Base-by-base conservation (phyloP, 2,329 filamentous ascomycete genomes). In the Alternaria angustiovoidea region DNA sequence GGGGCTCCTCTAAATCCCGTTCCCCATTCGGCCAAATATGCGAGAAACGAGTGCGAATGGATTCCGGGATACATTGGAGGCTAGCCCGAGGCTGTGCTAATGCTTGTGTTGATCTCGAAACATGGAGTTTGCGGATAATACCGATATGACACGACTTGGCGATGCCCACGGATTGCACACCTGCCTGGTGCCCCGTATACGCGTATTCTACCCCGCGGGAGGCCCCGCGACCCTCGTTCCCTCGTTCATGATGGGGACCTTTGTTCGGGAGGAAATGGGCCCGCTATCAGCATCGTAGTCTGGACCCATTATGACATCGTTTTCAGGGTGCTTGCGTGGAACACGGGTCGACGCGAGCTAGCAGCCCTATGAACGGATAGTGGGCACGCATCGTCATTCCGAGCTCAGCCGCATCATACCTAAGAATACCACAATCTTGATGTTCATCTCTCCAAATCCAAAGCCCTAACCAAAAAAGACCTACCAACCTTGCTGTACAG, bases 361-460 rank as follows among this genome's bases (percentile, higher is more conserved):
- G 20, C 46, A 59, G 56, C 63, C 56, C 58, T 65, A 65, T 46
- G 48, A 24, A 57, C 34, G 38, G 49, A 12, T 22, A 38, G 47
- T 41, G 43, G 51, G 42, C 46, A 57, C 47, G 36, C 54, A 66
- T 57, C 65, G 65, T 67, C 63, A 66, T 53, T 61, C 56, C 57
- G 62, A 47, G 5, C 26, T 28, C 38, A 42, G 34, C 57, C 51
- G 62, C 57, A 58, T 36, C 46, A 22, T 49, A 26, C 46, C 30
- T 28, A 36, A 32, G 30, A 20, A 47, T 39, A 36, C 34, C 46
- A 39, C n/a, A 24, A 24, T 47, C 28, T n/a, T n/a, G 36, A 18
- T 46, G 20, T 16, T 38, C 38, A 28, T 49, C 20, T 36, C 32
- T 38, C 20, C 46, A 49, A 49, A 36, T 9, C 46, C 39, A 20